phyloP scores from a whole-genome alignment of 176 grass and related monocot species.

The Echinochloa phyllopogon region DNA sequence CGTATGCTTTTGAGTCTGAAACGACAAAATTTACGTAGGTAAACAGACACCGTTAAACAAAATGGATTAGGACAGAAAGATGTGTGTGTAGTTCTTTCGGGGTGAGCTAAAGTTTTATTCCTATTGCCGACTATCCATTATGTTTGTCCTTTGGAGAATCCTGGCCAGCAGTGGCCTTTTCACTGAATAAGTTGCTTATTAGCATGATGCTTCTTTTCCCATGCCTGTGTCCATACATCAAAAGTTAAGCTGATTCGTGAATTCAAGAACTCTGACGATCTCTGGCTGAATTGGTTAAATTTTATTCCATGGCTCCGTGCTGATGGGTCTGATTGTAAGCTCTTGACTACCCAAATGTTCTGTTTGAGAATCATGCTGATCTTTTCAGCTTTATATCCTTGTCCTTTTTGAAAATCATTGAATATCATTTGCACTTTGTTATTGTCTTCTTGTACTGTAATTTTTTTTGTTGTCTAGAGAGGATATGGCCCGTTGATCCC shows the following conservation, averaged over 20 bases:
- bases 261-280: neutral
- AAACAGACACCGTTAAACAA: neutral
- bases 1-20: neutral
- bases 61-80: neutral
- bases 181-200: conserved; percentile 24
- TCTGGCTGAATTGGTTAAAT: neutral
- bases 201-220: neutral
- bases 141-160: conserved; percentile 10
- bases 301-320: neutral
- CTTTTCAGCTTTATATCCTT: conserved; percentile 1
- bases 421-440: neutral
- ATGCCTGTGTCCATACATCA: neutral
- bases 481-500: neutral
- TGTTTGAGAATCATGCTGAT: neutral
- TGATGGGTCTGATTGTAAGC: neutral
- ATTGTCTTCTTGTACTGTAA: neutral
- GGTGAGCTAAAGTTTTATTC: neutral
- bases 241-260: neutral
- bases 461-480: neutral
- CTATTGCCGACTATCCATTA: neutral
- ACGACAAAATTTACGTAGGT: neutral
- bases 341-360: neutral
- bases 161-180: conserved; percentile 12
- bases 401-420: neutral
- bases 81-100: neutral